Percentiles rank a stretch among this genome's conserved stretches.
Conservation (phyloP, 768 basidiomycete genomes). For the Tulasnella sp. region DNA sequence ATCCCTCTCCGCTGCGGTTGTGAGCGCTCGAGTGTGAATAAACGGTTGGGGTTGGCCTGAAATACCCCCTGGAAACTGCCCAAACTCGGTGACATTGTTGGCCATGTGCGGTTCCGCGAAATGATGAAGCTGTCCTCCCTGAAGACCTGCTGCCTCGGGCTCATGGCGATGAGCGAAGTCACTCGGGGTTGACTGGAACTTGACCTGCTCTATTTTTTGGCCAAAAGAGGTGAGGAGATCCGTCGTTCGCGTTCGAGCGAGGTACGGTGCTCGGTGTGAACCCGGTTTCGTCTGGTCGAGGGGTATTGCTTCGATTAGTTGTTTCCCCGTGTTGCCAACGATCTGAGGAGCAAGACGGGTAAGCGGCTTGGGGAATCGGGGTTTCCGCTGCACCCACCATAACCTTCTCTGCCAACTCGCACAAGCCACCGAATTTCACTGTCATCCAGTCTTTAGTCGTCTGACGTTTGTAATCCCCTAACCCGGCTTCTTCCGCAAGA, state of each 20-base stretch:
- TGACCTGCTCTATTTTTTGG: conserved; percentile 35
- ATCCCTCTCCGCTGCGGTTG: not conserved
- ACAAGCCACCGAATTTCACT: conserved; percentile 80
- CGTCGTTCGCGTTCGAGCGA: conserved; percentile 58
- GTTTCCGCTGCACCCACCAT: conserved; percentile 34
- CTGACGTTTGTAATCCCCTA: conserved; percentile 79
- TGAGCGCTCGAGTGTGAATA: not conserved
- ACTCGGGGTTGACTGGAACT: conserved; percentile 20
- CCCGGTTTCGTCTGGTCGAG: conserved; percentile 79
- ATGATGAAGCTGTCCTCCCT: not conserved
- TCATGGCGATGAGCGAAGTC: conserved; percentile 16
- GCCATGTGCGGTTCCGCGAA: conserved; percentile 1
- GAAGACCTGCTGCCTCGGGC: not conserved
- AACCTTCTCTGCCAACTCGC: conserved; percentile 82
- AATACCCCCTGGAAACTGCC: not conserved
- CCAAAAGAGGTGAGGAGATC: conserved; percentile 58
- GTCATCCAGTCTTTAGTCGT: conserved; percentile 67
- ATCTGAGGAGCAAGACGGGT: conserved; percentile 37
- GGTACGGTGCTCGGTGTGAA: conserved; percentile 65
- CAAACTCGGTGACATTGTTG: conserved; percentile 7
- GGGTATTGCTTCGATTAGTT: conserved; percentile 64
- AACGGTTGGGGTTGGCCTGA: not conserved
- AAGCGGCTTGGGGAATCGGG: conserved; percentile 1
- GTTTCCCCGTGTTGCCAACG: conserved; percentile 49
- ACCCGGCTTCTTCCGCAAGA: conserved; percentile 68